Conservation (phyloP, 306 rosid genomes). For the Spatholobus suberectus region DNA sequence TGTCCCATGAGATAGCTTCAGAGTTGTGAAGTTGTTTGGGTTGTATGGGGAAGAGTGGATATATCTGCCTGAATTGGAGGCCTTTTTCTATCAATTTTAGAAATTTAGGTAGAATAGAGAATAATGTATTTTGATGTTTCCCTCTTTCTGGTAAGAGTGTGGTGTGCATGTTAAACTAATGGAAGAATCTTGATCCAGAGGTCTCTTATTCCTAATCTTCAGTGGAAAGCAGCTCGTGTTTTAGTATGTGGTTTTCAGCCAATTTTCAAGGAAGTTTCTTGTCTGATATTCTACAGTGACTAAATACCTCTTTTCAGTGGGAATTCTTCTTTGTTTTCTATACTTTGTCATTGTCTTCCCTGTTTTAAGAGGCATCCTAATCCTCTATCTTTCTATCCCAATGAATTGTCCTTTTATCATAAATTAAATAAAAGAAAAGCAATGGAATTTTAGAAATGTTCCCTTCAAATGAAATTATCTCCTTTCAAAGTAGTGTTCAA, state of each 20-base stretch:
- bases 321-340: neutral
- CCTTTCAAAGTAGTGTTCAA: neutral
- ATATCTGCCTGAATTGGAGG: neutral
- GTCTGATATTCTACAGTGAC: neutral
- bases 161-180: neutral
- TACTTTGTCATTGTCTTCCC: neutral
- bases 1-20: neutral
- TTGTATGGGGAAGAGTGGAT: neutral
- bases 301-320: neutral
- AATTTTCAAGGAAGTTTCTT: neutral
- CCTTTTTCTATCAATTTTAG: neutral
- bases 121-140: neutral
- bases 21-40: neutral
- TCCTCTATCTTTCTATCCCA: neutral
- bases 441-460: neutral
- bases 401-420: neutral
- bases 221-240: neutral
- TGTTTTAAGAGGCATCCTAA: neutral
- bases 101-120: neutral
- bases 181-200: neutral
- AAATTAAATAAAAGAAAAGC: neutral
- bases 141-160: neutral
- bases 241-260: neutral
- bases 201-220: neutral
- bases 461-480: constrained; percentile 24